These are phyloP conservation scores for Myriosclerotinia duriaeana DNA, from an alignment of 2,329 filamentous ascomycete genomes.

Conservation along the genomic window DNA sequence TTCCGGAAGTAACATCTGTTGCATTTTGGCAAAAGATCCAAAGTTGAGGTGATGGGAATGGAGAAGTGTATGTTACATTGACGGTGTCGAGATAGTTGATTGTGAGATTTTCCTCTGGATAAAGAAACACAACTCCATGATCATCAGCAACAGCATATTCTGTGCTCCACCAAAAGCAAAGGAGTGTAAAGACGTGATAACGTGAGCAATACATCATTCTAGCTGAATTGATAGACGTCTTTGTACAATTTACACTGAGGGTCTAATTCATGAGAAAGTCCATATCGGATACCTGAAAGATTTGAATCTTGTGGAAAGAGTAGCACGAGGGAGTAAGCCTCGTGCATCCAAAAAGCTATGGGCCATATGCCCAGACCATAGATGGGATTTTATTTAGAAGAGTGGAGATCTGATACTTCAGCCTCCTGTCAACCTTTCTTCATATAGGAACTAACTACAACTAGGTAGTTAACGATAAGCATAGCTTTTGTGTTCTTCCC, in stretches of 20 bases:
- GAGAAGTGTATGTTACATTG: conserved; percentile 31
- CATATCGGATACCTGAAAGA: conserved; percentile 16
- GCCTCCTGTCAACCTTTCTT: background rate
- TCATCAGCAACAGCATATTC: conserved; percentile 23
- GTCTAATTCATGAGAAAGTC: conserved; percentile 6
- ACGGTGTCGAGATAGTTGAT: conserved; percentile 31
- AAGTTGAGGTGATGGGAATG: conserved; percentile 26
- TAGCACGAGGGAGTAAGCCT: background rate
- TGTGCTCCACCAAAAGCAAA: conserved; percentile 12
- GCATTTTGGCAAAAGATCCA: conserved; percentile 29
- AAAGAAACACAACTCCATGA: conserved; percentile 30
- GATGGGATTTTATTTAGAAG: conserved; percentile 10
- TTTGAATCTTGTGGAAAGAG: background rate
- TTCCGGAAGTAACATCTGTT: conserved; percentile 12
- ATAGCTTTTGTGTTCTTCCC: background rate
- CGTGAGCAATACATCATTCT: conserved; percentile 13
- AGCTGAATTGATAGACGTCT: background rate
- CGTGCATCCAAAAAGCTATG: background rate
- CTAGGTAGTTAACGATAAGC: background rate
- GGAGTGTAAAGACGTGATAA: background rate
- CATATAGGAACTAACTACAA: background rate
- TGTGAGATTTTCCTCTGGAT: conserved; percentile 27
- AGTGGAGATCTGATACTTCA: conserved; percentile 5
- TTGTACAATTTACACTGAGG: background rate
- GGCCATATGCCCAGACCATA: conserved; percentile 8